A percentile compares a stretch with the other conserved stretches of the same genome.
Conservation (phyloP, 768 basidiomycete species). For the Boletus fagicola region DNA sequence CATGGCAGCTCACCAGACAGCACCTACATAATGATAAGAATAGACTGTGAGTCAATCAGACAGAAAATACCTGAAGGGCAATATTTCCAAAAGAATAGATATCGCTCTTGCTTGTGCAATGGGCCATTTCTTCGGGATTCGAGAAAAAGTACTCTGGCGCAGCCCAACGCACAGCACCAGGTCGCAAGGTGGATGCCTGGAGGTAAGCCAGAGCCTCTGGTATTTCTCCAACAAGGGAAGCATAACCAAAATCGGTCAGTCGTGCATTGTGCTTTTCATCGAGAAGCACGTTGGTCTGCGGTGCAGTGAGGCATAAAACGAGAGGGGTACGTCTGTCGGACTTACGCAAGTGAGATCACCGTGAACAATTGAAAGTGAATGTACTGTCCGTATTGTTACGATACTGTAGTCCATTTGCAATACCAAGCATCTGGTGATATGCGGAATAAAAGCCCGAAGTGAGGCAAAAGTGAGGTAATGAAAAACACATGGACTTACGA, state of each 20-base stretch:
- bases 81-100: conserved; percentile 12
- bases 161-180: conserved; percentile 4
- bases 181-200: conserved; percentile 3
- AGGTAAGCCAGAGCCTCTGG: conserved; percentile 7
- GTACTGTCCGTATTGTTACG: conserved; percentile 1
- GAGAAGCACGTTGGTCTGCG: conserved; percentile 9
- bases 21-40: background rate
- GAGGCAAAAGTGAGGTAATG: background rate
- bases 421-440: background rate
- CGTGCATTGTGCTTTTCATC: conserved; percentile 1
- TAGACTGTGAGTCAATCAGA: background rate
- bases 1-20: conserved; percentile 6
- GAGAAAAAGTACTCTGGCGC: conserved; percentile 8
- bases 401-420: conserved; percentile 1
- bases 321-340: background rate
- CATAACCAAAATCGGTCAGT: conserved; percentile 9
- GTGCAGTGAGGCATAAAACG: background rate
- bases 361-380: conserved; percentile 5
- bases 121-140: background rate
- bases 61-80: conserved; percentile 2
- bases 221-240: conserved; percentile 7
- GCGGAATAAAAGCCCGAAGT: background rate
- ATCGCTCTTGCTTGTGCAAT: conserved; percentile 6
- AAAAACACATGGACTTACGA: background rate
- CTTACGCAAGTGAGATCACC: conserved; percentile 11